Percentiles rank a stretch among this genome's conserved stretches.
These are phyloP conservation scores for Isoetes taiwanensis DNA, from an alignment of 75 land plant species.

Conservation along the genomic window DNA sequence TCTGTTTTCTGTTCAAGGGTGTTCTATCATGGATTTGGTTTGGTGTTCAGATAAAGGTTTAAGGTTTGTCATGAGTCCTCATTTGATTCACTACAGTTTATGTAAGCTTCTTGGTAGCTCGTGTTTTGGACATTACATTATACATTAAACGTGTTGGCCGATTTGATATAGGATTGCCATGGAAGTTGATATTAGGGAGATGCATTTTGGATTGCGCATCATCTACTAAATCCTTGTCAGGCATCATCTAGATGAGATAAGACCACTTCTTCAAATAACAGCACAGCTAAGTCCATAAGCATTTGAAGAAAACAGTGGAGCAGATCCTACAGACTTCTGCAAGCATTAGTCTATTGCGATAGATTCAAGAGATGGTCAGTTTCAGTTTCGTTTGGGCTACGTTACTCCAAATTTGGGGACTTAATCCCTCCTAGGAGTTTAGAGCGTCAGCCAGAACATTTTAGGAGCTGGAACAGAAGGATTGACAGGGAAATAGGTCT, in stretches of 20 bases:
- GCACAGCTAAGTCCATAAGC: constrained; percentile 19
- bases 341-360: constrained; percentile 68
- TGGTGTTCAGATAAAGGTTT: no score
- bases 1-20: not conserved
- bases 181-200: constrained; percentile 73
- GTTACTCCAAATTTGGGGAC: constrained; percentile 44
- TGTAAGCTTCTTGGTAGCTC: not conserved
- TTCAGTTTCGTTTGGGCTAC: constrained; percentile 80
- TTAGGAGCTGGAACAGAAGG: constrained; percentile 27
- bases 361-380: constrained; percentile 37
- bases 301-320: constrained; percentile 34
- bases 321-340: constrained; percentile 55
- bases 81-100: no score
- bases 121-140: not conserved
- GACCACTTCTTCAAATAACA: constrained; percentile 56
- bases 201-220: constrained; percentile 56
- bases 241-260: constrained; percentile 53
- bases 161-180: no score
- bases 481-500: constrained; percentile 18
- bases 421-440: constrained; percentile 26
- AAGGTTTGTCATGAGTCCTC: no score
- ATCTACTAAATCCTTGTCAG: constrained; percentile 62
- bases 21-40: no score
- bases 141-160: no score
- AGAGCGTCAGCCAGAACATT: constrained; percentile 17